Percentiles rank a stretch among this genome's conserved stretches.
These are phyloP conservation scores for Fraxinus angustifolia DNA, from an alignment of 305 asterid genomes.

Conservation along the genomic window DNA sequence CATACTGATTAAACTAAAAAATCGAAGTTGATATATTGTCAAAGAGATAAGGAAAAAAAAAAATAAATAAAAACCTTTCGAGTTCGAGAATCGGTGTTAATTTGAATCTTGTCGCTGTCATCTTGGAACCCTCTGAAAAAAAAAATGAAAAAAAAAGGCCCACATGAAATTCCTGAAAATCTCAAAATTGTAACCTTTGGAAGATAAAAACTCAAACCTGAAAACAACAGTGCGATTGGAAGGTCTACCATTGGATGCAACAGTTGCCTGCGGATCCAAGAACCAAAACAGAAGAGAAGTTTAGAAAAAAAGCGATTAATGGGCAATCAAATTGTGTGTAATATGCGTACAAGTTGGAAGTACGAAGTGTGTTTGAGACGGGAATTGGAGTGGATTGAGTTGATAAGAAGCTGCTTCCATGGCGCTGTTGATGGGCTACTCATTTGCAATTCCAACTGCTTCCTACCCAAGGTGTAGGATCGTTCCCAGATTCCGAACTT, in stretches of 20 bases:
- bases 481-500: not conserved
- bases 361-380: slow-evolving; percentile 68
- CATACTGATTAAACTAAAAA: not conserved
- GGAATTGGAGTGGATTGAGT: slow-evolving; percentile 67
- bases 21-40: not conserved
- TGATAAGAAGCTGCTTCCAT: slow-evolving; percentile 87
- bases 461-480: not conserved
- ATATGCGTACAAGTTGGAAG: slow-evolving; percentile 61
- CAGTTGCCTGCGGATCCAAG: slow-evolving; percentile 59
- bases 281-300: not conserved
- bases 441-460: slow-evolving; percentile 32
- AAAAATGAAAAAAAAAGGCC: not conserved
- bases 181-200: not conserved
- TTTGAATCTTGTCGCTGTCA: slow-evolving; percentile 60
- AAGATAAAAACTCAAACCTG: slow-evolving; percentile 38
- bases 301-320: not conserved
- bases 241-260: slow-evolving; percentile 59
- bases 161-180: not conserved
- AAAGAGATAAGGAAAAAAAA: not conserved
- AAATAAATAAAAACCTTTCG: slow-evolving; percentile 51
- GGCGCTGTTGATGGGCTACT: slow-evolving; percentile 53
- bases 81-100: slow-evolving; percentile 77
- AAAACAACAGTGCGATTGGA: slow-evolving; percentile 91
- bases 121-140: slow-evolving; percentile 69
- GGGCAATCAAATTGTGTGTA: not conserved